Conservation (phyloP, 2,329 filamentous ascomycete species). For the Colletotrichum salicis region DNA sequence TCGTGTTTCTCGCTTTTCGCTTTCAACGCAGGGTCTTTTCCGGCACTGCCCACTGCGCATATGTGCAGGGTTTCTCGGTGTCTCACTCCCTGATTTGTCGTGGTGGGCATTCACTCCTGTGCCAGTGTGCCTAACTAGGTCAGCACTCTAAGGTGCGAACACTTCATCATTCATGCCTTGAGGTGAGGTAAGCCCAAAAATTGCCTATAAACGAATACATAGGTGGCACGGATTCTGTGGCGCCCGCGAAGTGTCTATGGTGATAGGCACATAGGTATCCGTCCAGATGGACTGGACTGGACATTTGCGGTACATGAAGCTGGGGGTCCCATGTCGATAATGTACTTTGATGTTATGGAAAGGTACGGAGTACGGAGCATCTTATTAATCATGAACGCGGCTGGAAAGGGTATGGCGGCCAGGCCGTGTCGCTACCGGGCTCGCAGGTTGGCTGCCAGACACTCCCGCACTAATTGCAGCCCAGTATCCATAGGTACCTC, state of each 20-base stretch:
- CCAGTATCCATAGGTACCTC: neutral
- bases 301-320: neutral
- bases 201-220: neutral
- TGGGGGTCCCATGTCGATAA: conserved; percentile 18
- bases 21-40: neutral
- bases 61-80: neutral
- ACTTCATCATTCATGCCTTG: neutral
- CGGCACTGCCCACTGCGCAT: neutral
- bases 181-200: neutral
- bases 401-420: conserved; percentile 27
- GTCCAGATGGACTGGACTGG: neutral
- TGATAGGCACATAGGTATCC: neutral
- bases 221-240: neutral
- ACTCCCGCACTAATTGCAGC: too few species aligned
- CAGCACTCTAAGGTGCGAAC: too few species aligned
- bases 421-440: conserved; percentile 7
- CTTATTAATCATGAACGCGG: conserved; percentile 21
- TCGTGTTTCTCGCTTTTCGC: neutral
- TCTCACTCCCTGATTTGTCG: neutral
- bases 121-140: neutral
- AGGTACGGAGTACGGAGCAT: neutral
- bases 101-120: neutral
- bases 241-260: neutral
- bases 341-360: neutral
- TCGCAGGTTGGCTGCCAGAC: neutral